Percentiles rank a stretch among this genome's conserved stretches.
Evolutionary conservation across 345 rosid species (phyloP).

Genomic region (Psidium guajava): DNA sequence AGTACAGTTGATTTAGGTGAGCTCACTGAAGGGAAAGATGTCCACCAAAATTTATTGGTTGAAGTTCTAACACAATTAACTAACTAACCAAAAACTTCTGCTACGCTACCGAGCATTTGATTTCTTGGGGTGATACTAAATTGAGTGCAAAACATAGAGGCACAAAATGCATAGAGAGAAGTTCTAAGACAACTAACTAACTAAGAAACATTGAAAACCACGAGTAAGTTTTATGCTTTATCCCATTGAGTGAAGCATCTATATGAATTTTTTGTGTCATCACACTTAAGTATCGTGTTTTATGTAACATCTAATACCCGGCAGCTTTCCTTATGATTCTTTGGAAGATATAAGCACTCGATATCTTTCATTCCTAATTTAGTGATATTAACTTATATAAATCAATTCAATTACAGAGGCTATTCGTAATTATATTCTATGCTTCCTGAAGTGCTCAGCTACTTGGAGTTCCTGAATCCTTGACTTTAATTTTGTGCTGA

Average conservation of each 20-base stretch:
- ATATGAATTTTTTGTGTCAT: not conserved
- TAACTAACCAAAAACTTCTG: not conserved
- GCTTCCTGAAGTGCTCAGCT: not conserved
- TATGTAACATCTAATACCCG: not conserved
- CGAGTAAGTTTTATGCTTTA: not conserved
- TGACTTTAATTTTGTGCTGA: not conserved
- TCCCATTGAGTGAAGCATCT: not conserved
- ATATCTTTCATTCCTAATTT: not conserved
- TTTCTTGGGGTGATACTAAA: not conserved
- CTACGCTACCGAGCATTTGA: not conserved
- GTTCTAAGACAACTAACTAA: not conserved
- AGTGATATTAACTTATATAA: not conserved
- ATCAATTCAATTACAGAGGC: not conserved
- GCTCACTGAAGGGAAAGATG: not conserved
- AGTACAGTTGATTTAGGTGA: not conserved
- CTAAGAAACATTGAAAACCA: not conserved
- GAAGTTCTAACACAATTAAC: not conserved
- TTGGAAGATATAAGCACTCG: not conserved
- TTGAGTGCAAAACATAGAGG: not conserved
- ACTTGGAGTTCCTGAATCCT: not conserved
- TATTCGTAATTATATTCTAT: not conserved
- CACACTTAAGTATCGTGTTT: not conserved
- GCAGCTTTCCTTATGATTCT: not conserved
- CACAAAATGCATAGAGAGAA: not conserved
- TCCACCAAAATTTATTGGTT: not conserved